Conservation (phyloP, 768 basidiomycete genomes). For the Podaxis pistillaris region DNA sequence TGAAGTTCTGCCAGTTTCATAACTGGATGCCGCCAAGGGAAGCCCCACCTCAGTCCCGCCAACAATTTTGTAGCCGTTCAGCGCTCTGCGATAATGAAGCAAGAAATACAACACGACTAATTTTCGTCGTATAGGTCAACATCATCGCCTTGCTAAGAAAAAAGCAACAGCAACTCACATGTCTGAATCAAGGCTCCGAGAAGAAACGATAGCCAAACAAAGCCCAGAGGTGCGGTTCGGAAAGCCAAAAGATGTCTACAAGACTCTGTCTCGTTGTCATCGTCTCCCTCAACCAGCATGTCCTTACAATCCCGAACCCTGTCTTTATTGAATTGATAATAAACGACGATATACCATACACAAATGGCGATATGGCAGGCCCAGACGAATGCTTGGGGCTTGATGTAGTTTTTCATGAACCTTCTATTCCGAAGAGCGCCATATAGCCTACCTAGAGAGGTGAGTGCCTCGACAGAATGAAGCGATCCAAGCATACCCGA, state of each 20-base stretch:
- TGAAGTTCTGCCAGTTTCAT: neutral
- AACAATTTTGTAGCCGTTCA: neutral
- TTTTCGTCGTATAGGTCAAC: neutral
- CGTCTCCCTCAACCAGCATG: neutral
- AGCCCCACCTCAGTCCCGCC: neutral
- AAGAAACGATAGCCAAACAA: slow-evolving; percentile 9
- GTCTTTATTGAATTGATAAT: neutral
- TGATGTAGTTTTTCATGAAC: slow-evolving; percentile 10
- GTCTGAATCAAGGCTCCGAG: slow-evolving; percentile 4
- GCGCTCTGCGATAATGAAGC: slow-evolving; percentile 1
- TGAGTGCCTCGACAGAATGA: neutral
- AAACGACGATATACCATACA: slow-evolving; percentile 4
- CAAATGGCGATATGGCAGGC: slow-evolving; percentile 8
- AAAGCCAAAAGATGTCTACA: neutral
- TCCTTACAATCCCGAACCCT: neutral
- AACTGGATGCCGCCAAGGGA: neutral
- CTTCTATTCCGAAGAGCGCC: slow-evolving; percentile 1
- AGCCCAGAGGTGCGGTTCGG: neutral
- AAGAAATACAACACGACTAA: slow-evolving; percentile 7
- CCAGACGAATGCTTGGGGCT: slow-evolving; percentile 11
- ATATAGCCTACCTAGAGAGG: neutral
- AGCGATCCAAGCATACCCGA: neutral
- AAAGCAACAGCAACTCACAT: neutral
- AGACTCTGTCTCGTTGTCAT: neutral
- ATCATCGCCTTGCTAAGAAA: neutral